Evolutionary conservation across 2,329 filamentous ascomycete genomes (phyloP).

Genomic region (Neurospora sp.): DNA sequence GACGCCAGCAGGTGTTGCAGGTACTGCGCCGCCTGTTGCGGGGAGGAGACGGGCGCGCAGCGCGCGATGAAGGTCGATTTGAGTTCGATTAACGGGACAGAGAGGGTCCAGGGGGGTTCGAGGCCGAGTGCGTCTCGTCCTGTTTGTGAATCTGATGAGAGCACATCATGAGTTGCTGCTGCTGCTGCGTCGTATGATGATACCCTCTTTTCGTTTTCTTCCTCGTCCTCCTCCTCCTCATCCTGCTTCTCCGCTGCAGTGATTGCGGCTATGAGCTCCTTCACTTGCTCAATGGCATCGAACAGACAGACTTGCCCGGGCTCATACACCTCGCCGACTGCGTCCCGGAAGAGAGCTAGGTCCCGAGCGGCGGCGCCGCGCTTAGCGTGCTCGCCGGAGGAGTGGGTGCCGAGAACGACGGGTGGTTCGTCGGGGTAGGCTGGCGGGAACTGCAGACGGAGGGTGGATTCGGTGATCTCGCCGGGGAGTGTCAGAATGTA

Average conservation of each 20-base stretch:
- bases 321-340: conserved; percentile 57
- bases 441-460: conserved; percentile 57
- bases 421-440: conserved; percentile 70
- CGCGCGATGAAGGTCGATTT: conserved; percentile 84
- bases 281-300: conserved; percentile 74
- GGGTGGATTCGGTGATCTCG: conserved; percentile 34
- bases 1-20: conserved; percentile 67
- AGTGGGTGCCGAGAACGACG: conserved; percentile 66
- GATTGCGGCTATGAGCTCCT: conserved; percentile 26
- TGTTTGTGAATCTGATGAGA: background rate
- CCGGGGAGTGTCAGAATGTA: conserved; percentile 57
- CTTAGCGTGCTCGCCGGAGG: conserved; percentile 55
- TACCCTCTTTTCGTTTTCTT: conserved; percentile 5
- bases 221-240: conserved; percentile 14
- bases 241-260: conserved; percentile 13
- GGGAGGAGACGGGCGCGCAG: conserved; percentile 57
- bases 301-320: conserved; percentile 78
- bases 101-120: conserved; percentile 59
- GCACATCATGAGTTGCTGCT: background rate
- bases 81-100: conserved; percentile 64
- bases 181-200: background rate
- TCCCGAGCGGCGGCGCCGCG: conserved; percentile 64
- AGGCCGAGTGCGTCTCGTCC: background rate
- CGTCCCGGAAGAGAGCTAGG: conserved; percentile 57
- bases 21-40: conserved; percentile 59